These are phyloP conservation scores for Yamadazyma atmosphaerica DNA, from an alignment of 1,139 yeast genomes.

Conservation along the genomic window DNA sequence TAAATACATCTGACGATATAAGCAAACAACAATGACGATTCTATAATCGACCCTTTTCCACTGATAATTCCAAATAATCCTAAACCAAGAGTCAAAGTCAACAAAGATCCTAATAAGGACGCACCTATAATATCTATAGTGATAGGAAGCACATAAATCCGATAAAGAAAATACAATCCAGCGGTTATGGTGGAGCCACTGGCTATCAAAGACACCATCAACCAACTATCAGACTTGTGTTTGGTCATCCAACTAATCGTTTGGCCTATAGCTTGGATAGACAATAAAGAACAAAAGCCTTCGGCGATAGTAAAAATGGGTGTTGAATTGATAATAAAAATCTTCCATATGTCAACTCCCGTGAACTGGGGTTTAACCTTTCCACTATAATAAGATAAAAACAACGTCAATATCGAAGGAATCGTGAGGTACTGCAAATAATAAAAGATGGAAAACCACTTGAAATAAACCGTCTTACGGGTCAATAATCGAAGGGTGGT, in stretches of 20 bases:
- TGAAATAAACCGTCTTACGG: constrained; percentile 47
- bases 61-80: constrained; percentile 84
- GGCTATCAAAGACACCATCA: constrained; percentile 68
- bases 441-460: constrained; percentile 61
- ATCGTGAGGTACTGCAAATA: constrained; percentile 80
- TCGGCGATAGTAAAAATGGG: constrained; percentile 86
- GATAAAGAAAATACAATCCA: constrained; percentile 73
- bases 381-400: constrained; percentile 51
- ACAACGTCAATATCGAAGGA: constrained; percentile 77
- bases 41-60: constrained; percentile 84
- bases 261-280: constrained; percentile 90
- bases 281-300: constrained; percentile 86
- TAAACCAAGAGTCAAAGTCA: constrained; percentile 72
- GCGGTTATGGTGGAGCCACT: constrained; percentile 78
- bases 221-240: constrained; percentile 73
- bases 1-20: constrained; percentile 91
- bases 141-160: constrained; percentile 71
- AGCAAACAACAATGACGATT: constrained; percentile 80
- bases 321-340: constrained; percentile 73
- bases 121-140: constrained; percentile 78
- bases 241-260: constrained; percentile 72
- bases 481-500: constrained; percentile 69
- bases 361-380: constrained; percentile 14
- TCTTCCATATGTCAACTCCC: constrained; percentile 55
- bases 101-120: constrained; percentile 78